Conservation (phyloP, 2,329 filamentous ascomycete species). For the Grosmannia serpens region DNA sequence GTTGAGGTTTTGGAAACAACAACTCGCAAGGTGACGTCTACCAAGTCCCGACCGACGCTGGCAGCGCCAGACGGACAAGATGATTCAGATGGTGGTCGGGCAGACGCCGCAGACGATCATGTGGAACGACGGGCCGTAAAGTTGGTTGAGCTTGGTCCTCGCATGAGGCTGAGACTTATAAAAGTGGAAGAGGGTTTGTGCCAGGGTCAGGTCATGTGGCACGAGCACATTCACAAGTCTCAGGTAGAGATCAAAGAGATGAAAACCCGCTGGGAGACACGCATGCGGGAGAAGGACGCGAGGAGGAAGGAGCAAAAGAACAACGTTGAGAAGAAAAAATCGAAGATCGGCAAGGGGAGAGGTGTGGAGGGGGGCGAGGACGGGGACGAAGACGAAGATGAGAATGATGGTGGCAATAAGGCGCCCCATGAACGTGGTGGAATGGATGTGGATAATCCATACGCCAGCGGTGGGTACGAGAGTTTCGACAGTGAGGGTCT, state of each 20-base stretch:
- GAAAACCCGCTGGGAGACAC: constrained; percentile 72
- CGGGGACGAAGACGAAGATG: constrained; percentile 26
- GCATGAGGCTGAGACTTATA: constrained; percentile 77
- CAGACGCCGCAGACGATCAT: constrained; percentile 28
- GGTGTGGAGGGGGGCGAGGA: constrained; percentile 28
- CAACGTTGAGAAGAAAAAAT: constrained; percentile 74
- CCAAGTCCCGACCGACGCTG: constrained; percentile 35
- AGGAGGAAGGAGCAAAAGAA: constrained; percentile 74
- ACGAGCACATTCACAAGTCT: constrained; percentile 84
- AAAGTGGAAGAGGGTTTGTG: constrained; percentile 96
- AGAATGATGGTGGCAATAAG: constrained; percentile 15
- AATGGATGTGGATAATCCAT: constrained; percentile 24
- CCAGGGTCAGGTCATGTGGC: constrained; percentile 89
- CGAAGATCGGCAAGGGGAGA: constrained; percentile 12
- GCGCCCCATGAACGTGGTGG: background rate
- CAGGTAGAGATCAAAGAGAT: constrained; percentile 65
- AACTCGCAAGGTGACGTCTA: constrained; percentile 47
- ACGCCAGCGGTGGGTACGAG: constrained; percentile 33
- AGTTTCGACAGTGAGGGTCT: constrained; percentile 40
- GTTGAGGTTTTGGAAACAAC: constrained; percentile 68
- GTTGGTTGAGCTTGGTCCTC: constrained; percentile 80
- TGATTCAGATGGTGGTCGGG: constrained; percentile 33
- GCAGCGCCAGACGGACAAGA: constrained; percentile 20
- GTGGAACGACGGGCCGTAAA: constrained; percentile 85
- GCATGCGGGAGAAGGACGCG: constrained; percentile 68